These are phyloP conservation scores for Lunasporangiospora selenospora DNA, from an alignment of 192 early-diverging fungal species.

Conservation along the genomic window DNA sequence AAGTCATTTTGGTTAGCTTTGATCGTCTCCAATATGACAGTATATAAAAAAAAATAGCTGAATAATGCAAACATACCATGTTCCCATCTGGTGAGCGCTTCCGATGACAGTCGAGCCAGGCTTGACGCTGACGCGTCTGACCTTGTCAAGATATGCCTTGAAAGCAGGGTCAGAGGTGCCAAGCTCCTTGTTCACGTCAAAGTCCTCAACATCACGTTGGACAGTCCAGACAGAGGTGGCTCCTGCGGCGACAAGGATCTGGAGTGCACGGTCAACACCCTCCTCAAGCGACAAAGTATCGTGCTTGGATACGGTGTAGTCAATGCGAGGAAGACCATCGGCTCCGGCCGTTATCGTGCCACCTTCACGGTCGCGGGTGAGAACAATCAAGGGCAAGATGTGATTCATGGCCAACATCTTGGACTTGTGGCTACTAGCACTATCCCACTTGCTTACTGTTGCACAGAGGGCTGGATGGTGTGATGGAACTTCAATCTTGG, in stretches of 20 bases:
- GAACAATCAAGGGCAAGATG: slow-evolving; percentile 56
- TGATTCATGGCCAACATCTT: slow-evolving; percentile 56
- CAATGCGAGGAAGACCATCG: slow-evolving; percentile 47
- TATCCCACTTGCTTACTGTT: slow-evolving; percentile 54
- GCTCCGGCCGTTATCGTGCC: slow-evolving; percentile 54
- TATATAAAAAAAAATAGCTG: not conserved
- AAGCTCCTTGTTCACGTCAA: slow-evolving; percentile 46
- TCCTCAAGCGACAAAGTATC: slow-evolving; percentile 55
- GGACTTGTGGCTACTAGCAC: slow-evolving; percentile 57
- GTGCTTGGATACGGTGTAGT: slow-evolving; percentile 60
- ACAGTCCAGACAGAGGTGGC: slow-evolving; percentile 62
- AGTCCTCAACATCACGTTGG: slow-evolving; percentile 54
- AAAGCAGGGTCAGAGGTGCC: slow-evolving; percentile 48
- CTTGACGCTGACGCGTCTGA: slow-evolving; percentile 37
- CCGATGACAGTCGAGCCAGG: slow-evolving; percentile 47
- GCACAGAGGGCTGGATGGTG: slow-evolving; percentile 60
- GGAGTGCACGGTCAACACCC: slow-evolving; percentile 52
- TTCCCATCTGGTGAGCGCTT: slow-evolving; percentile 73
- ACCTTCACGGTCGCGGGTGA: slow-evolving; percentile 68
- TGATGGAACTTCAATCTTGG: slow-evolving; percentile 67
- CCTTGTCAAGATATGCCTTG: slow-evolving; percentile 23
- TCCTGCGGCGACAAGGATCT: slow-evolving; percentile 69
- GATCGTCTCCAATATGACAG: not conserved
- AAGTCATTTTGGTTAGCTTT: too few species aligned
- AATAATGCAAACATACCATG: slow-evolving; percentile 49